Conservation (phyloP, 164 flowering plant species). For the Kingdonia uniflora region DNA sequence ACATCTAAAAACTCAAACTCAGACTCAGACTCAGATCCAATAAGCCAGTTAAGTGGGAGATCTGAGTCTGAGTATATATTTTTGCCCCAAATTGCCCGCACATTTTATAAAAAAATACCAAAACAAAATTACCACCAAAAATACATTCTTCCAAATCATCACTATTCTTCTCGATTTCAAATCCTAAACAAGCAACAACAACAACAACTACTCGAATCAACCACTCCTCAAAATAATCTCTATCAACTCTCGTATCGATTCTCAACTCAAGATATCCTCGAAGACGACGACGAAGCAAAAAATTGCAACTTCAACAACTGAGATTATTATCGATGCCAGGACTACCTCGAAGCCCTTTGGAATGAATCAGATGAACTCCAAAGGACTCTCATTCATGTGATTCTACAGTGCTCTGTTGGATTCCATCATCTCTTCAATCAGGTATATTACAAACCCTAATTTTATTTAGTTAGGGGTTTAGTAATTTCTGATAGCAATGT, state of each 20-base stretch:
- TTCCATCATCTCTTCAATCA: slow-evolving; percentile 76
- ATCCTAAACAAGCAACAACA: no score
- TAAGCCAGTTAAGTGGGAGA: no score
- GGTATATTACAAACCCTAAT: slow-evolving; percentile 14
- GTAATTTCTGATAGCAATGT: not conserved
- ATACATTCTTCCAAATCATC: no score
- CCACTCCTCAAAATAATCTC: no score
- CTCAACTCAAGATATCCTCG: slow-evolving; percentile 4
- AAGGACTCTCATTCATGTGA: slow-evolving; percentile 61
- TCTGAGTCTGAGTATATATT: no score
- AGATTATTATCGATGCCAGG: slow-evolving; percentile 71
- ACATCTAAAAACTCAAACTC: no score
- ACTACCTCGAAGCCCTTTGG: slow-evolving; percentile 73
- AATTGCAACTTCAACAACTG: slow-evolving; percentile 43
- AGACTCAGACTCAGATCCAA: no score
- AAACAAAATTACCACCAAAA: no score
- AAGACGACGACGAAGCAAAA: slow-evolving; percentile 13
- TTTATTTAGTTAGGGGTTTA: not conserved
- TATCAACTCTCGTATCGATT: slow-evolving; percentile 2
- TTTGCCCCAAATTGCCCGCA: no score
- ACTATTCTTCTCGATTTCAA: no score
- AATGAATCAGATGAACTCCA: slow-evolving; percentile 50
- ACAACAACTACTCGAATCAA: no score
- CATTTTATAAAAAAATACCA: no score
- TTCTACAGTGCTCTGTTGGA: slow-evolving; percentile 85